These are phyloP conservation scores for Volvariella surrecta DNA, from an alignment of 1,284 basidiomycete species.

Conservation along the genomic window DNA sequence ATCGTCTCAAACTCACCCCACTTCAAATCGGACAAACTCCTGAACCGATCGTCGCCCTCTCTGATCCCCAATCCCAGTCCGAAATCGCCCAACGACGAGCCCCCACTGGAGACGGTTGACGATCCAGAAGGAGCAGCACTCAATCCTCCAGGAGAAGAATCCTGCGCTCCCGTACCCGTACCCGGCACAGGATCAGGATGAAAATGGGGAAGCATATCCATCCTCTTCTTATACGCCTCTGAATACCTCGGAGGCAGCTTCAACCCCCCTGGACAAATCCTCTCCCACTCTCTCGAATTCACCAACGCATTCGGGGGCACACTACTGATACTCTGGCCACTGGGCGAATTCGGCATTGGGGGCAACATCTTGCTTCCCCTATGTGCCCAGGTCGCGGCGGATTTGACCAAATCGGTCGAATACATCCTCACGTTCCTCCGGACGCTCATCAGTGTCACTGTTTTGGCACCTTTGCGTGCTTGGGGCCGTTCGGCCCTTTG, in stretches of 20 bases:
- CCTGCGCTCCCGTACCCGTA: neutral
- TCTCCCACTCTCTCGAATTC: slow-evolving; percentile 64
- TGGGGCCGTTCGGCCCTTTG: slow-evolving; percentile 26
- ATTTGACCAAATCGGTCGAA: slow-evolving; percentile 69
- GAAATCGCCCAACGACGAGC: slow-evolving; percentile 15
- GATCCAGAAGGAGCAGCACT: slow-evolving; percentile 17
- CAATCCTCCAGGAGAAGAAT: slow-evolving; percentile 14
- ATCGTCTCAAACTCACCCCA: slow-evolving; percentile 84
- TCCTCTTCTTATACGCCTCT: slow-evolving; percentile 62
- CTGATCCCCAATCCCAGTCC: slow-evolving; percentile 19
- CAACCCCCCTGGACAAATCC: slow-evolving; percentile 51
- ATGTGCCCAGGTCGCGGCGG: slow-evolving; percentile 58
- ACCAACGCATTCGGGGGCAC: slow-evolving; percentile 31
- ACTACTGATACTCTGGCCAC: too few relatives aligned
- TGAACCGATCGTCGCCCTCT: slow-evolving; percentile 56
- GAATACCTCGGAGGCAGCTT: slow-evolving; percentile 54
- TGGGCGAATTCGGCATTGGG: neutral
- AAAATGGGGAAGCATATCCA: slow-evolving; percentile 52
- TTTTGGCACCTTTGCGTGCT: slow-evolving; percentile 66
- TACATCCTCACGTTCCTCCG: slow-evolving; percentile 78
- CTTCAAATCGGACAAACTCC: slow-evolving; percentile 73
- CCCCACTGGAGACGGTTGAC: slow-evolving; percentile 13
- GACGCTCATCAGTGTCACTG: slow-evolving; percentile 63
- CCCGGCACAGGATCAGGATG: slow-evolving; percentile 38
- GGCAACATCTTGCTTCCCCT: neutral